A percentile compares a stretch with the other conserved stretches of the same genome.
phyloP scores from a whole-genome alignment of 129 eudicot species.

The Flaveria ramosissima region DNA sequence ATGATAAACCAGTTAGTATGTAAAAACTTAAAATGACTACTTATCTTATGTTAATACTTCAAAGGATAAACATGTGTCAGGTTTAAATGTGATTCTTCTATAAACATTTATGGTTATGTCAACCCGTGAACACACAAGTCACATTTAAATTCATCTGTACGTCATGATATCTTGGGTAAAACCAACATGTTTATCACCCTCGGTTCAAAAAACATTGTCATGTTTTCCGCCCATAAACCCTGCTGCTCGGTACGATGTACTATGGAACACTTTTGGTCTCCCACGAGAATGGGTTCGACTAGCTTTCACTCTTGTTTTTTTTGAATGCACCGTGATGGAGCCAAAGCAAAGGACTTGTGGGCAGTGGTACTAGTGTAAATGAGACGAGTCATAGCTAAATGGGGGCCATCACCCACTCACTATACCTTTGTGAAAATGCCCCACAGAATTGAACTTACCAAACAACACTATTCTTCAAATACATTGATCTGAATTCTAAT shows the following conservation, averaged over 20 bases:
- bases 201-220: too few relatives aligned
- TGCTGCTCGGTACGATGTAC: not conserved
- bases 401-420: not conserved
- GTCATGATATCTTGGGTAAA: too few relatives aligned
- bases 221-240: not conserved
- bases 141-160: too few relatives aligned
- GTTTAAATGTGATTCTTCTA: too few relatives aligned
- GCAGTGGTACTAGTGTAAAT: not conserved
- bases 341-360: not conserved
- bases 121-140: too few relatives aligned
- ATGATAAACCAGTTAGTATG: too few relatives aligned
- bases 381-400: not conserved
- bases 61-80: too few relatives aligned
- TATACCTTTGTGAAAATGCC: not conserved
- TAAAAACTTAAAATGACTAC: too few relatives aligned
- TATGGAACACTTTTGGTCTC: not conserved
- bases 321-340: slow-evolving; percentile 7
- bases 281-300: not conserved
- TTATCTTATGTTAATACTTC: too few relatives aligned
- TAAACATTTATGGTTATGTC: too few relatives aligned
- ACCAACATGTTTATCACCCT: too few relatives aligned
- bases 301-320: not conserved
- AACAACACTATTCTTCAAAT: not conserved
- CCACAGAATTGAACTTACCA: not conserved
- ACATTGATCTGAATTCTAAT: too few relatives aligned